phyloP scores from a whole-genome alignment of 345 rosid species.

The Citrus mangshanensis region DNA sequence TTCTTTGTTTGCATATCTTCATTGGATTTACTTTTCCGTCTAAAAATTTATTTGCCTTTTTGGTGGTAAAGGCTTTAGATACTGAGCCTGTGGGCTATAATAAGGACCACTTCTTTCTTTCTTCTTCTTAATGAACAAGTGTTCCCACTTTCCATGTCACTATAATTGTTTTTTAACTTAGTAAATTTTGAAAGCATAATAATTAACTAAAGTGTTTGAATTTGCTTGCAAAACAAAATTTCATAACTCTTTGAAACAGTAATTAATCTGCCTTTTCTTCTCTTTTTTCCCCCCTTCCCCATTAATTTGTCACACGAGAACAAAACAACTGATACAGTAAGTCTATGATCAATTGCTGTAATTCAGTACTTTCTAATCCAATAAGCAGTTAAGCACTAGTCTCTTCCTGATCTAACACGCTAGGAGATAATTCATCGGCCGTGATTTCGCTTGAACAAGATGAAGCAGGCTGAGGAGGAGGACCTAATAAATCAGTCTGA shows the following conservation, averaged over 20 bases:
- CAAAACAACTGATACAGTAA: not conserved
- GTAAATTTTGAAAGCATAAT: conserved; percentile 1
- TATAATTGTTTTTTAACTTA: conserved; percentile 7
- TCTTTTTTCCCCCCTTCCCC: not conserved
- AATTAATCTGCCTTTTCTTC: not conserved
- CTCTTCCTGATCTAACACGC: conserved; percentile 36
- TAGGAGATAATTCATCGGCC: conserved; percentile 22
- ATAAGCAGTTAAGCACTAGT: conserved; percentile 17
- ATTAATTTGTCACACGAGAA: conserved; percentile 7
- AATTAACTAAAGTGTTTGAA: not conserved
- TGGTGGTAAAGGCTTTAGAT: conserved; percentile 20
- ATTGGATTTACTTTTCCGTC: conserved; percentile 21
- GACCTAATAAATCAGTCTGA: conserved; percentile 22
- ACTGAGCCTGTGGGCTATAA: conserved; percentile 4
- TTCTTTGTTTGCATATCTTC: conserved; percentile 9
- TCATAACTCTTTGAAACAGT: conserved; percentile 13
- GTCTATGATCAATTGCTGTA: conserved; percentile 2
- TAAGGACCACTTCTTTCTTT: conserved; percentile 10
- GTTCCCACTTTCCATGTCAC: conserved; percentile 11
- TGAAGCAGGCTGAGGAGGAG: conserved; percentile 59
- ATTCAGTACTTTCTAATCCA: conserved; percentile 19
- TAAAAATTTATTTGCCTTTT: conserved; percentile 30
- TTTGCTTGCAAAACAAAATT: conserved; percentile 25
- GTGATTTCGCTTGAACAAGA: conserved; percentile 51
- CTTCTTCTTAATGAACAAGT: not conserved